These are phyloP conservation scores for Sclerotinia trifoliorum DNA, from an alignment of 2,329 filamentous ascomycete genomes.

Conservation along the genomic window DNA sequence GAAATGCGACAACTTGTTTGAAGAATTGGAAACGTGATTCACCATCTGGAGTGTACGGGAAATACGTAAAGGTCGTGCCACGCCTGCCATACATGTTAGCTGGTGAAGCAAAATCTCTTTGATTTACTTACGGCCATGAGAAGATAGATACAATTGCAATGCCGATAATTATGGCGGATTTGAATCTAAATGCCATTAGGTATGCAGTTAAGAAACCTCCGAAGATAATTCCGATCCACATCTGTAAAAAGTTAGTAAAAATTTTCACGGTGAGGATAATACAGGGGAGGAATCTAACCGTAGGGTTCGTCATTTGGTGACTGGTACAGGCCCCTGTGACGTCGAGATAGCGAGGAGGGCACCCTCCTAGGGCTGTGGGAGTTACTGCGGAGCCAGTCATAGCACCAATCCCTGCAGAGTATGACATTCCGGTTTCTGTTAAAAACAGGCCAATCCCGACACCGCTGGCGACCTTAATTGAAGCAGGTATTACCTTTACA, in stretches of 20 bases:
- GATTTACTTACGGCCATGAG: constrained; percentile 64
- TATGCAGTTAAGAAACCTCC: constrained; percentile 77
- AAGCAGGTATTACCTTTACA: constrained; percentile 62
- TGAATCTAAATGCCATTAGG: constrained; percentile 76
- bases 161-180: constrained; percentile 71
- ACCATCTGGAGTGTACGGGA: constrained; percentile 64
- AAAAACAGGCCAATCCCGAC: constrained; percentile 65
- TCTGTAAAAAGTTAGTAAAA: constrained; percentile 42
- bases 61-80: constrained; percentile 68
- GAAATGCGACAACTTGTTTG: constrained; percentile 68
- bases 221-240: constrained; percentile 84
- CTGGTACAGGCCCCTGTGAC: constrained; percentile 51
- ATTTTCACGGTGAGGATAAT: neutral
- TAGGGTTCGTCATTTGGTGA: constrained; percentile 74
- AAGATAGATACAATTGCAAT: constrained; percentile 70
- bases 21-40: constrained; percentile 69
- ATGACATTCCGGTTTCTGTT: constrained; percentile 66
- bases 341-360: constrained; percentile 55
- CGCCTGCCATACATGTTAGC: constrained; percentile 46
- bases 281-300: constrained; percentile 45
- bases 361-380: constrained; percentile 76
- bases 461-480: constrained; percentile 64
- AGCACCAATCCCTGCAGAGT: constrained; percentile 73
- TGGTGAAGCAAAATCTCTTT: neutral
- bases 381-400: constrained; percentile 69